Evolutionary conservation across 768 basidiomycete species (phyloP).

Genomic region (Albatrellus ellisii): DNA sequence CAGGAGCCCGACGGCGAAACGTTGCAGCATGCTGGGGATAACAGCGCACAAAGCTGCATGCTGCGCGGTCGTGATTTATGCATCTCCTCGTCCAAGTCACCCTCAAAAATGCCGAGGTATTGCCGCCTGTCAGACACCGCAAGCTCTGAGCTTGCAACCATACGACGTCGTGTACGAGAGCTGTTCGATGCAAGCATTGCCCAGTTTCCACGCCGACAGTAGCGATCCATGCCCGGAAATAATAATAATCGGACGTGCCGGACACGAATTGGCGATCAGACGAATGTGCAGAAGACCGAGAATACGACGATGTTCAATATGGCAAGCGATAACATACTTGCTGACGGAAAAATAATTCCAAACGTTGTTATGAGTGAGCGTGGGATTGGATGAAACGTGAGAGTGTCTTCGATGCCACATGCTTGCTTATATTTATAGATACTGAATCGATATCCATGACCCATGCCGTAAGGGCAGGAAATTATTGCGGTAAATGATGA

Average conservation of each 20-base stretch:
- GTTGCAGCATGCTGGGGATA: slow-evolving; percentile 13
- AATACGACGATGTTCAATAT: too few species aligned
- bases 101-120: neutral
- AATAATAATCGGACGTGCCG: neutral
- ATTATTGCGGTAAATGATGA: too few species aligned
- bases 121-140: neutral
- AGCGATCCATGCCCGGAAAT: neutral
- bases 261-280: neutral
- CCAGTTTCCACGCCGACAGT: neutral
- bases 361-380: too few species aligned
- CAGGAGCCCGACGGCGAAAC: slow-evolving; percentile 22
- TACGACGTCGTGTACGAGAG: neutral
- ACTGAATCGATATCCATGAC: too few species aligned
- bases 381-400: too few species aligned
- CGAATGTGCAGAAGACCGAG: too few species aligned
- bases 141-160: neutral
- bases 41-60: neutral
- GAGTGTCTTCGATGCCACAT: too few species aligned
- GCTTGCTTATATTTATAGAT: too few species aligned
- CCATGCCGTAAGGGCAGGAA: too few species aligned
- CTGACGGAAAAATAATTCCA: too few species aligned
- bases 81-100: neutral
- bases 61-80: neutral
- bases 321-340: too few species aligned
- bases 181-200: neutral